Percentiles rank a stretch among this genome's conserved stretches.
Evolutionary conservation across 176 grass and related monocot species (phyloP).

Genomic region (Eragrostis curvula): DNA sequence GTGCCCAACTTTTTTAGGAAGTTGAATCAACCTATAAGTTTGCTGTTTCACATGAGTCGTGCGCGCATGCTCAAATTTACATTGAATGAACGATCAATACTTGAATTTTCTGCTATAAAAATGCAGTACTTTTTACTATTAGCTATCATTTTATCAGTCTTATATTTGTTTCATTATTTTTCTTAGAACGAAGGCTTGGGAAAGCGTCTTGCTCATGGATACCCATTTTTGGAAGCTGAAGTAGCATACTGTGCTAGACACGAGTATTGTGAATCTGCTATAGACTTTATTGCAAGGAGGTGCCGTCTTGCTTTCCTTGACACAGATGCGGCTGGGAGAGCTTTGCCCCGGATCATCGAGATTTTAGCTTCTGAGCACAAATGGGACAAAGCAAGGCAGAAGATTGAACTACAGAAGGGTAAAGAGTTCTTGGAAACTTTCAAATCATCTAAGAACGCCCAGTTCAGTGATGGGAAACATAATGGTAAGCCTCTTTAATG

Average conservation of each 20-base stretch:
- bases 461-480: constrained; percentile 93
- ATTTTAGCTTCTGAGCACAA: constrained; percentile 83
- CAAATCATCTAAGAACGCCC: constrained; percentile 89
- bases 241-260: constrained; percentile 93
- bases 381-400: constrained; percentile 77
- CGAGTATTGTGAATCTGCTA: constrained; percentile 85
- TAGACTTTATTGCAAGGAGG: constrained; percentile 89
- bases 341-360: constrained; percentile 76
- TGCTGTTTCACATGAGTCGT: neutral
- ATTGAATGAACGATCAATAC: neutral
- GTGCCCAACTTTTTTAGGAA: neutral
- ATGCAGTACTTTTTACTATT: neutral
- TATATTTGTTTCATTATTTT: constrained; percentile 23
- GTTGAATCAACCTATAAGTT: neutral
- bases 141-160: neutral
- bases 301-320: constrained; percentile 91
- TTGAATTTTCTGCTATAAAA: constrained; percentile 4
- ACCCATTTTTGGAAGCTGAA: constrained; percentile 93
- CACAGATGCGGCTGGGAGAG: constrained; percentile 75
- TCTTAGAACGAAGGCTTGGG: constrained; percentile 84
- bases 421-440: constrained; percentile 89
- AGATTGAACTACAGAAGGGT: constrained; percentile 70
- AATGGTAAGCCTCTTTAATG: constrained; percentile 44
- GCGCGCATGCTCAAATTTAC: neutral
- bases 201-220: constrained; percentile 84